Evolutionary conservation across 306 rosid genomes (phyloP).

Genomic region (Rosa persica): DNA sequence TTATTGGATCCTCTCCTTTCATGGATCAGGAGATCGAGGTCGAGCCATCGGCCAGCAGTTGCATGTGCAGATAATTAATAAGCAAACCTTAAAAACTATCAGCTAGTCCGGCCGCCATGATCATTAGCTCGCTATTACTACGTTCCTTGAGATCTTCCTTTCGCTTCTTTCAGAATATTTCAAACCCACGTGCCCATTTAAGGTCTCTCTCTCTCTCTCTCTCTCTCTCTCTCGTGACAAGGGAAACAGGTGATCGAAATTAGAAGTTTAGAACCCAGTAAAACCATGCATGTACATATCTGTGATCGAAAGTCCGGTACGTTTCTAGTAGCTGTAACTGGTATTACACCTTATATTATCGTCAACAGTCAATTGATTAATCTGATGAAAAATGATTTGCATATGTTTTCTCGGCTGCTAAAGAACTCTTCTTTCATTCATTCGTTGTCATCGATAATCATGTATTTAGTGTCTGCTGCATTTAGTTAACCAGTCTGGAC

Average conservation of each 20-base stretch:
- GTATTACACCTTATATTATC: no score
- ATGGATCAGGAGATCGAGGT: not conserved
- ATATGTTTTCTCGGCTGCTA: not conserved
- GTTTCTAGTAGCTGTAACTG: not conserved
- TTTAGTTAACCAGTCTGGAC: conserved; percentile 29
- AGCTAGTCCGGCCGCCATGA: not conserved
- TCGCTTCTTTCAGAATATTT: not conserved
- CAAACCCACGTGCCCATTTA: conserved; percentile 8
- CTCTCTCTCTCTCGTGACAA: not conserved
- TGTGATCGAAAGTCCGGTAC: not conserved
- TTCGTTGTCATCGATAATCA: not conserved
- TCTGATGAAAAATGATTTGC: not conserved
- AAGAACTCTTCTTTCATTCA: not conserved
- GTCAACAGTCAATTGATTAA: not conserved
- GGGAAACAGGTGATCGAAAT: no score
- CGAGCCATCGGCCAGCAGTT: no score
- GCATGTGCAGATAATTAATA: no score
- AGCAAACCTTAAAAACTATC: not conserved
- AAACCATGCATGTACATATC: not conserved
- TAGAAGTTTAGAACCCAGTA: no score
- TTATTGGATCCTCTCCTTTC: not conserved
- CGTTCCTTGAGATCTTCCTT: not conserved
- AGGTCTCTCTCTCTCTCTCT: not conserved
- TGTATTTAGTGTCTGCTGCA: not conserved
- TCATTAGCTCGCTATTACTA: not conserved